These are phyloP conservation scores for Agaricus blazei DNA, from an alignment of 768 basidiomycete species.

Conservation along the genomic window DNA sequence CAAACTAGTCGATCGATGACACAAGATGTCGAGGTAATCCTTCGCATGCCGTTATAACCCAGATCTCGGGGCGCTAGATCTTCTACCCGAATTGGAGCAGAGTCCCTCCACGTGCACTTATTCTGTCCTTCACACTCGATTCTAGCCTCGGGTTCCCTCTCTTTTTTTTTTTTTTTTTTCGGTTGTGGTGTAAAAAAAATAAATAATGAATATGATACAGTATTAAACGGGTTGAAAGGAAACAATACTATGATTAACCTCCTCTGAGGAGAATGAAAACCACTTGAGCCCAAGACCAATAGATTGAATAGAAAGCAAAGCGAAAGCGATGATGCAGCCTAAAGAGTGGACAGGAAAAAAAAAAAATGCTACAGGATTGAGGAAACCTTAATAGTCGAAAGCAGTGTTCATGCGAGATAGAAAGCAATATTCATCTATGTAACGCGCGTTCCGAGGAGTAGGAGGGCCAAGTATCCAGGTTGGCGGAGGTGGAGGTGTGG, in stretches of 20 bases:
- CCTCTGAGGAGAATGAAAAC: background rate
- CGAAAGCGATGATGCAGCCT: conserved; percentile 5
- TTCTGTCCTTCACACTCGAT: background rate
- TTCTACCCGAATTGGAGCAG: background rate
- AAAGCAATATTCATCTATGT: conserved; percentile 41
- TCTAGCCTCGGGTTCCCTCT: background rate
- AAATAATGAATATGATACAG: conserved; percentile 10
- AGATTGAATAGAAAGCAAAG: background rate
- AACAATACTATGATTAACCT: background rate
- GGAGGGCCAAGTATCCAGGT: conserved; percentile 54
- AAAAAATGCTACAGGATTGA: conserved; percentile 11
- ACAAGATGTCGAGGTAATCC: conserved; percentile 11
- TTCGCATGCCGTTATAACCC: conserved; percentile 8
- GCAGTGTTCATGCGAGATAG: background rate
- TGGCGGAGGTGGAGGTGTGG: conserved; percentile 41
- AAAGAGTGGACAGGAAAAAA: background rate
- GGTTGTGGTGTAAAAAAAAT: background rate
- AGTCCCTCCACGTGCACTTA: background rate
- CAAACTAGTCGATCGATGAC: conserved; percentile 10
- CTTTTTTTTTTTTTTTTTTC: background rate
- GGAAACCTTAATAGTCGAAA: background rate
- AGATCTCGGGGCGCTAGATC: conserved; percentile 6
- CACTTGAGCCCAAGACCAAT: background rate
- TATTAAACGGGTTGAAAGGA: background rate
- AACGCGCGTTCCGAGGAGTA: conserved; percentile 64